Percentiles rank a stretch among this genome's conserved stretches.
Evolutionary conservation across 164 flowering plant genomes (phyloP).

Genomic region (Magnolia sinica): DNA sequence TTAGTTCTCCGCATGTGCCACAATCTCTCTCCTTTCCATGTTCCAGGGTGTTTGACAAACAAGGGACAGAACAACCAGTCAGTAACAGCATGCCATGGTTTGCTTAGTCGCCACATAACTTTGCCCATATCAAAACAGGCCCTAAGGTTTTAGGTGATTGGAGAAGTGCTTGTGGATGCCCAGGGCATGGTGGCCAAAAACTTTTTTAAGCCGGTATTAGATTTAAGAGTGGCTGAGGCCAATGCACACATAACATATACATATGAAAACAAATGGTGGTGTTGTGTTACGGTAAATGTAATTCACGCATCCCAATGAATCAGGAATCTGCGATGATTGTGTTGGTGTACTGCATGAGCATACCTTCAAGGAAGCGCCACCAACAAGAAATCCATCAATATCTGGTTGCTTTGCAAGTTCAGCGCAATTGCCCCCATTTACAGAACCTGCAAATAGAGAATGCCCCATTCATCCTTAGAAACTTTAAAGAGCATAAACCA

Average conservation of each 20-base stretch:
- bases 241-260: background rate
- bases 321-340: background rate
- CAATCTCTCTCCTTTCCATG: too few species aligned
- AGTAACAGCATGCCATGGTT: too few species aligned
- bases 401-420: slow-evolving; percentile 97
- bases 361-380: slow-evolving; percentile 99
- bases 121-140: too few species aligned
- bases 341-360: background rate
- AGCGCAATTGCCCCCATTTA: slow-evolving; percentile 81
- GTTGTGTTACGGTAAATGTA: background rate
- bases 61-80: too few species aligned
- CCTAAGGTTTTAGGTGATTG: too few species aligned
- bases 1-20: too few species aligned
- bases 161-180: background rate
- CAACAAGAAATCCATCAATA: slow-evolving; percentile 97
- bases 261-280: background rate
- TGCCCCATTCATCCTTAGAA: background rate
- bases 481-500: background rate
- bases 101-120: too few species aligned
- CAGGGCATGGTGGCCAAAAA: background rate
- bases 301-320: background rate
- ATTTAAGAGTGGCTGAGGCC: background rate
- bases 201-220: background rate
- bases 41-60: too few species aligned
- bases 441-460: slow-evolving; percentile 58